Evolutionary conservation across 106 monocot species (phyloP), one percentile per base, ranked within the genome.

Genomic region (Cymbidium sinense): DNA sequence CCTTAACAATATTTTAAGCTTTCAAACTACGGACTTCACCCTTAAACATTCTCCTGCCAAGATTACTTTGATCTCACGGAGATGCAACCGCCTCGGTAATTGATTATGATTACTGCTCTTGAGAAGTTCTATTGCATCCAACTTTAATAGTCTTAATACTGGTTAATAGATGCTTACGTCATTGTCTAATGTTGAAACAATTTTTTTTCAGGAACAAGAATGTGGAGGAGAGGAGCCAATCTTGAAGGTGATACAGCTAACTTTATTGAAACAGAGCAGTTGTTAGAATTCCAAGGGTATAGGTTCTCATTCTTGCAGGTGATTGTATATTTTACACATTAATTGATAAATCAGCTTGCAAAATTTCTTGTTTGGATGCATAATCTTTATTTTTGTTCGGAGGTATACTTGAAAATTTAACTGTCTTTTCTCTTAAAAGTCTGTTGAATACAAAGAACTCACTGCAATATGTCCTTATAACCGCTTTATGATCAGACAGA

Each of bases 141-240:
- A 50, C 15, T 37, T 41, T 27, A 62, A 15, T 62, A 62, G 61
- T 62, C 27, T 54, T 62, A 62, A 25, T 28, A 23, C 27, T 0
- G 34, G 27, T 20, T 31, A 77, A 78, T 20, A 19, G 39, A 33
- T 47, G 10, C 75, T 34, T 70, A 15, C 11, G 13, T 13, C 47
- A 13, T 47, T 47, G 11, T 47, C 47, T 47, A 1, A 47, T 47
- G 47, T 47, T 47, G 47, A 47, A 47, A 47, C 47, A 74, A 20
- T 47, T 7, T 65, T n/a, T n/a, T 78, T 76, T 81, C 43, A 95
- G 95, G 95, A 77, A 95, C 95, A 64, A 87, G 96, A 81, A 96
- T 96, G 96, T 96, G 96, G 96, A 94, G 96, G 86, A 87, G 96
- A 84, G 96, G 96, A 86, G 96, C 96, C 61, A 94, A 96, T 83